Percentiles rank a stretch among this genome's conserved stretches.
Conservation (phyloP, 2,329 filamentous ascomycete species). For the Salinomyces thailandicus region DNA sequence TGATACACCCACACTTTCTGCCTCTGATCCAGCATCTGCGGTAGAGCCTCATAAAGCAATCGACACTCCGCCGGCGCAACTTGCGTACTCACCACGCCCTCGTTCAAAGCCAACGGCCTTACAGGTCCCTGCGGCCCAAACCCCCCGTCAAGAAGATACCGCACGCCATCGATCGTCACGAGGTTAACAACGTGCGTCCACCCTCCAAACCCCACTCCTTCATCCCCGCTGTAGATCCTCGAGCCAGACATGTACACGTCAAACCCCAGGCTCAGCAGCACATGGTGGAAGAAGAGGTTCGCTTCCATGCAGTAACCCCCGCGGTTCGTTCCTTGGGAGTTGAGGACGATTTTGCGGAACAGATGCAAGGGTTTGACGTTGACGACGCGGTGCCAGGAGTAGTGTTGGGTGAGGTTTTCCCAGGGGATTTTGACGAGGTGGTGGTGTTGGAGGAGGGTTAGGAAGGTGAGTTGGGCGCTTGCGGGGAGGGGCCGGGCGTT, state of each 20-base stretch:
- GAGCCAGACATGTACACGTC: conserved; percentile 30
- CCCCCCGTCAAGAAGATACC: conserved; percentile 32
- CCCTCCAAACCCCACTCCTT: conserved; percentile 10
- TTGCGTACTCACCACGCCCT: conserved; percentile 8
- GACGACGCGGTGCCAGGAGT: conserved; percentile 32
- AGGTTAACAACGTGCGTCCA: conserved; percentile 37
- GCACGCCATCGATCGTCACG: conserved; percentile 20
- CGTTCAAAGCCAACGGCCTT: conserved; percentile 29
- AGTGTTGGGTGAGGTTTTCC: conserved; percentile 44
- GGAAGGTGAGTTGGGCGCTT: conserved; percentile 12
- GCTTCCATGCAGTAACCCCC: conserved; percentile 55
- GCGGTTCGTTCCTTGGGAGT: conserved; percentile 26
- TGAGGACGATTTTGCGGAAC: conserved; percentile 42
- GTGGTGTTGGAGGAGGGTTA: conserved; percentile 18
- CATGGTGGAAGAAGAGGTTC: conserved; percentile 42
- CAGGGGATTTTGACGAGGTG: conserved; percentile 45
- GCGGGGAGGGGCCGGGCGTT: conserved; percentile 9
- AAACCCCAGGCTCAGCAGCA: conserved; percentile 44
- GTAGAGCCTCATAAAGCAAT: not conserved
- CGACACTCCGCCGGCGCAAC: conserved; percentile 11
- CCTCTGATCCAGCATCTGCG: conserved; percentile 10
- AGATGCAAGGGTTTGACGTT: conserved; percentile 40
- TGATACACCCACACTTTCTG: conserved; percentile 37
- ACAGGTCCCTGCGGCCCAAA: conserved; percentile 29
- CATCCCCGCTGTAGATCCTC: conserved; percentile 23